A percentile compares a stretch with the other conserved stretches of the same genome.
phyloP scores from a whole-genome alignment of 257 asterid species.

The Mentha longifolia region DNA sequence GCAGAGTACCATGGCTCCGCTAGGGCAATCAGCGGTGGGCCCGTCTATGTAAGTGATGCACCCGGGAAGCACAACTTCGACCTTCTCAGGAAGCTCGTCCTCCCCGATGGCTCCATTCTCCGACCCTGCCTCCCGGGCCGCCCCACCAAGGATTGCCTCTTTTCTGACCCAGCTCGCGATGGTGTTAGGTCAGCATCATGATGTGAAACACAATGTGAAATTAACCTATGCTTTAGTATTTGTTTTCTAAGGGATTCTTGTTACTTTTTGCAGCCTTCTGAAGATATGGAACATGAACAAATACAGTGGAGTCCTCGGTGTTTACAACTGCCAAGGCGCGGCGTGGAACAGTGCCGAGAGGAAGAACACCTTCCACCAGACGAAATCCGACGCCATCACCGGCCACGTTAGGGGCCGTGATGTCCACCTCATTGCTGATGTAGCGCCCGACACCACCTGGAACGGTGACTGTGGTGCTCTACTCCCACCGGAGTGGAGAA shows the following conservation, averaged over 20 bases:
- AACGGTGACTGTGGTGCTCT: constrained; percentile 63
- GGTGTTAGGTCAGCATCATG: constrained; percentile 68
- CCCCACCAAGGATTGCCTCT: constrained; percentile 86
- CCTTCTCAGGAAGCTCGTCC: constrained; percentile 68
- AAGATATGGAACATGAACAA: constrained; percentile 97
- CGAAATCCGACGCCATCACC: constrained; percentile 57
- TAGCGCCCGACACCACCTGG: constrained; percentile 60
- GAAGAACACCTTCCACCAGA: constrained; percentile 75
- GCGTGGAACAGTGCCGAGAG: constrained; percentile 78
- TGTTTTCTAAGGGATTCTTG: constrained; percentile 30
- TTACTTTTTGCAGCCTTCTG: constrained; percentile 56
- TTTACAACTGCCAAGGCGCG: constrained; percentile 93
- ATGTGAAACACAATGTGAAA: neutral
- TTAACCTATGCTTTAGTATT: neutral
- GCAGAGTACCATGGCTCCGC: constrained; percentile 91
- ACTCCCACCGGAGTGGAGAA: constrained; percentile 53
- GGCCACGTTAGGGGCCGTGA: constrained; percentile 72
- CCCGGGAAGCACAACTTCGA: constrained; percentile 88
- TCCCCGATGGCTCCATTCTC: constrained; percentile 85
- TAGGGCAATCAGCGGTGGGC: constrained; percentile 85
- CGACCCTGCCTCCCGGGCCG: constrained; percentile 86
- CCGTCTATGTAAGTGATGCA: constrained; percentile 86
- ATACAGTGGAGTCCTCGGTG: constrained; percentile 75
- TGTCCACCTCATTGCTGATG: constrained; percentile 74
- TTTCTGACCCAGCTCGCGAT: constrained; percentile 89